phyloP scores from a whole-genome alignment of 2,329 filamentous ascomycete genomes.

The Microdochium paspali region DNA sequence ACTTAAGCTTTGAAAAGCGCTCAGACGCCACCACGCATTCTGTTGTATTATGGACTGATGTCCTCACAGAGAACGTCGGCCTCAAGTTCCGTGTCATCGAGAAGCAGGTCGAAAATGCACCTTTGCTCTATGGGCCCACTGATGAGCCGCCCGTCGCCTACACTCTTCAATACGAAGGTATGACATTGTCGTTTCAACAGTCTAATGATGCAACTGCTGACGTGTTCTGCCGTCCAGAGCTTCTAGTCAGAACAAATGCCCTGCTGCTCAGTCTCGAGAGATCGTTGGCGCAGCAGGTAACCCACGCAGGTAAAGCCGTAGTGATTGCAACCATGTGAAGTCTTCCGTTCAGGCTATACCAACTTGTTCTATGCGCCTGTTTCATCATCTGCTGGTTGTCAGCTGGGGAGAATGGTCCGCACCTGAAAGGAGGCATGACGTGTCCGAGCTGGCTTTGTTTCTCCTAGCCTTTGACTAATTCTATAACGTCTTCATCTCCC shows the following conservation, averaged over 20 bases:
- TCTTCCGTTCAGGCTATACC: neutral
- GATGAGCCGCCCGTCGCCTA: slow-evolving; percentile 63
- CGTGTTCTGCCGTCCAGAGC: slow-evolving; percentile 37
- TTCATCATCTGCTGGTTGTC: too few species aligned
- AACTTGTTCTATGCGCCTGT: too few species aligned
- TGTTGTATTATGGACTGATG: slow-evolving; percentile 58
- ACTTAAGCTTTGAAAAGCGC: slow-evolving; percentile 4
- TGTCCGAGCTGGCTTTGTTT: too few species aligned
- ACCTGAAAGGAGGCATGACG: too few species aligned
- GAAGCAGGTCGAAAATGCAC: slow-evolving; percentile 32
- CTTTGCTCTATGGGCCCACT: slow-evolving; percentile 45
- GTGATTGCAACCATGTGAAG: slow-evolving; percentile 39
- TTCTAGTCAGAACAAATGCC: slow-evolving; percentile 54
- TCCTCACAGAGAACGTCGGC: slow-evolving; percentile 49
- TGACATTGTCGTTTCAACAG: slow-evolving; percentile 9
- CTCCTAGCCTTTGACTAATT: neutral
- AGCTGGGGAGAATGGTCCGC: too few species aligned
- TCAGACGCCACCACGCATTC: slow-evolving; percentile 12
- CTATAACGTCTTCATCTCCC: neutral
- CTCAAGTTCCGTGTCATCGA: slow-evolving; percentile 56
- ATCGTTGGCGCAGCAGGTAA: slow-evolving; percentile 49
- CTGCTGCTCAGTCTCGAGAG: slow-evolving; percentile 58
- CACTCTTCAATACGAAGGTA: slow-evolving; percentile 64
- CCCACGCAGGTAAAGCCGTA: slow-evolving; percentile 55
- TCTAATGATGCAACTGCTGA: neutral